Evolutionary conservation across 2,329 filamentous ascomycete genomes (phyloP).

Genomic region (Didymella sp.): DNA sequence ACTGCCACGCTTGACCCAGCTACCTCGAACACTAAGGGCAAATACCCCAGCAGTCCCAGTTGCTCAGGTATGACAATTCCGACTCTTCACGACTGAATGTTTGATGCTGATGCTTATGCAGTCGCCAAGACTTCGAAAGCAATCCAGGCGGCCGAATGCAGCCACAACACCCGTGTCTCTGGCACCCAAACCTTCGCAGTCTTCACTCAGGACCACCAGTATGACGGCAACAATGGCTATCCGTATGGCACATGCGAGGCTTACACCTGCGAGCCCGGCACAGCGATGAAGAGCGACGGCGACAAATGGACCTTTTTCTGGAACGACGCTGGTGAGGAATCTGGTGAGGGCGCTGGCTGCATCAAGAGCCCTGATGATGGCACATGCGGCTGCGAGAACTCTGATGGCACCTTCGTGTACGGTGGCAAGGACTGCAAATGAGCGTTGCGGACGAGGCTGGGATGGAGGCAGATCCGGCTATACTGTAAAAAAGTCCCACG

Average conservation of each 20-base stretch:
- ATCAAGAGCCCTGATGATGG: slow-evolving; percentile 37
- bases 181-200: slow-evolving; percentile 51
- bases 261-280: slow-evolving; percentile 32
- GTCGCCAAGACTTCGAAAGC: slow-evolving; percentile 44
- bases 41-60: slow-evolving; percentile 34
- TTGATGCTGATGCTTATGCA: neutral
- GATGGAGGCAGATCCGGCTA: neutral
- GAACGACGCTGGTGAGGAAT: slow-evolving; percentile 25
- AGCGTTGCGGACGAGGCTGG: neutral
- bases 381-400: slow-evolving; percentile 37
- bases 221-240: slow-evolving; percentile 53
- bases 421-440: slow-evolving; percentile 14
- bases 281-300: slow-evolving; percentile 19
- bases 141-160: slow-evolving; percentile 55
- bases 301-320: slow-evolving; percentile 38
- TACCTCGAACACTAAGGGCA: slow-evolving; percentile 48
- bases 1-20: slow-evolving; percentile 49
- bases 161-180: slow-evolving; percentile 51
- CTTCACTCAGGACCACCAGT: slow-evolving; percentile 56
- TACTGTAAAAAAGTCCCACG: neutral
- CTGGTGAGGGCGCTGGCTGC: slow-evolving; percentile 36
- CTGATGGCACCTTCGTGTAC: slow-evolving; percentile 33
- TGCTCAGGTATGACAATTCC: slow-evolving; percentile 31
- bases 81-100: neutral
- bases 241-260: slow-evolving; percentile 57